Conservation (phyloP, 1,284 basidiomycete genomes). For the Apiotrichum laibachii region DNA sequence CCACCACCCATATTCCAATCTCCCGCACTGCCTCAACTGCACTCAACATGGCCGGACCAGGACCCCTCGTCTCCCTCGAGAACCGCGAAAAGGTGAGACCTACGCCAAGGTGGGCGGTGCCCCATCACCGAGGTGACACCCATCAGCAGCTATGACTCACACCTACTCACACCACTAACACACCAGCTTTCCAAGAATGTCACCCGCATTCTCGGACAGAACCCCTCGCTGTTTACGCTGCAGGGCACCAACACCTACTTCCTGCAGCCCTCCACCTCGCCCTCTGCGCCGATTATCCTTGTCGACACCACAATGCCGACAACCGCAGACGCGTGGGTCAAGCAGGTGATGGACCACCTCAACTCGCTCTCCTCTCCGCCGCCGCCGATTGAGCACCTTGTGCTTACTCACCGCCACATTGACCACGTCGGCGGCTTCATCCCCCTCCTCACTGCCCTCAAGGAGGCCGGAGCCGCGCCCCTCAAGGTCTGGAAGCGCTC, state of each 20-base stretch:
- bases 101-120: not conserved
- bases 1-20: not conserved
- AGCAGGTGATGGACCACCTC: slow-evolving; percentile 35
- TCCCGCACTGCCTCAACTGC: not conserved
- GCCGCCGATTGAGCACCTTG: slow-evolving; percentile 67
- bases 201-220: slow-evolving; percentile 61
- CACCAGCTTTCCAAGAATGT: slow-evolving; percentile 46
- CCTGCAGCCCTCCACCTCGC: slow-evolving; percentile 57
- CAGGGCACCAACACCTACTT: slow-evolving; percentile 97
- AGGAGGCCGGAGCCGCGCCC: slow-evolving; percentile 47
- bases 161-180: too few species aligned
- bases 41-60: slow-evolving; percentile 17
- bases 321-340: slow-evolving; percentile 57
- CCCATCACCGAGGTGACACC: not conserved
- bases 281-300: slow-evolving; percentile 67
- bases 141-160: not conserved
- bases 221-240: slow-evolving; percentile 85
- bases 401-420: slow-evolving; percentile 85
- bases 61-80: slow-evolving; percentile 30
- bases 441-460: slow-evolving; percentile 66
- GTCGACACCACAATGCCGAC: slow-evolving; percentile 77
- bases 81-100: slow-evolving; percentile 36
- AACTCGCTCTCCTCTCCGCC: slow-evolving; percentile 9
- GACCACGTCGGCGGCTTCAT: slow-evolving; percentile 82
- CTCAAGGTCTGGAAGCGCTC: slow-evolving; percentile 54